phyloP scores from a whole-genome alignment of 306 rosid genomes.

The Purshia tridentata region DNA sequence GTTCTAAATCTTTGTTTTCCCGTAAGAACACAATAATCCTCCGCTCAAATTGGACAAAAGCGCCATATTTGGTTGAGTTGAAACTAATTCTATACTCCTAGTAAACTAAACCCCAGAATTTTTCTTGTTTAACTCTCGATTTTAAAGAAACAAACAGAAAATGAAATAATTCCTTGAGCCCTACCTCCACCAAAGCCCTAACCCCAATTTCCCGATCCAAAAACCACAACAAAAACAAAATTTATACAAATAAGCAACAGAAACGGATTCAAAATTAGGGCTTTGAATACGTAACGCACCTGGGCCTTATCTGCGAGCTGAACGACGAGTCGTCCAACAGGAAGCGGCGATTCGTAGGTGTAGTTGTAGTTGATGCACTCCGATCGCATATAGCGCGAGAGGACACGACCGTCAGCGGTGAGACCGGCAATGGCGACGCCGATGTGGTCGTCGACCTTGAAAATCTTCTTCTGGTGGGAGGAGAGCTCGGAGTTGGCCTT shows the following conservation, averaged over 20 bases:
- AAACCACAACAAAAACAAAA: background rate
- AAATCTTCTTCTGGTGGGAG: constrained; percentile 98
- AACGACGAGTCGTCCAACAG: constrained; percentile 93
- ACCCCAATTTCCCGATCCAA: constrained; percentile 26
- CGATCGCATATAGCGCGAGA: constrained; percentile 87
- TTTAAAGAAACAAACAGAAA: background rate
- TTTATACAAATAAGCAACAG: background rate
- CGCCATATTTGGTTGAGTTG: background rate
- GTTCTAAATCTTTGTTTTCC: constrained; percentile 1
- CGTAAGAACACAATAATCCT: background rate
- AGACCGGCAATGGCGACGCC: constrained; percentile 97
- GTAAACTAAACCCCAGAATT: background rate
- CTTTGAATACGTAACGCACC: constrained; percentile 35
- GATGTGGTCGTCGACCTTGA: constrained; percentile 96
- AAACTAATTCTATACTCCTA: background rate
- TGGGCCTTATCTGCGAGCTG: constrained; percentile 98
- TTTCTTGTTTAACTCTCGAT: background rate
- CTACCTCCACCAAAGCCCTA: constrained; percentile 32
- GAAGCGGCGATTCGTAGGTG: constrained; percentile 90
- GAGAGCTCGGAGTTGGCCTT: constrained; percentile 91
- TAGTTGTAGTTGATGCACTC: constrained; percentile 81
- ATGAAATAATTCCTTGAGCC: background rate
- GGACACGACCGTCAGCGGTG: constrained; percentile 96
- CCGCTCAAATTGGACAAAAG: background rate
- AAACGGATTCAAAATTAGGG: constrained; percentile 25